Evolutionary conservation across 106 monocot species (phyloP).

Genomic region (Phalaenopsis aphrodite): DNA sequence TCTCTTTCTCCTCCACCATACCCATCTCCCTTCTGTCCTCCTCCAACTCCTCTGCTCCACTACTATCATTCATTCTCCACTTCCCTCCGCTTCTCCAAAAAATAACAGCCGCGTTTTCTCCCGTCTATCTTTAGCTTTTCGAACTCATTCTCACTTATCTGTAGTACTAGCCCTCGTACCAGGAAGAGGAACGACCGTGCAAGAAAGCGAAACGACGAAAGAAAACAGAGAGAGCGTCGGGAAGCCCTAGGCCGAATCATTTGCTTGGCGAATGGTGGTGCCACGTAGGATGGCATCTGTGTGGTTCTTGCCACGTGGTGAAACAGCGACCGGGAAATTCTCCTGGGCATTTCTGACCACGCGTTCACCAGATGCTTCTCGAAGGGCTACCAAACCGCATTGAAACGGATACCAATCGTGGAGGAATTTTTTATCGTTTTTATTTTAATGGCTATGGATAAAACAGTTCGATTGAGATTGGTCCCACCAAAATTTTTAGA

Average conservation of each 20-base stretch:
- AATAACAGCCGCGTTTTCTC: background rate
- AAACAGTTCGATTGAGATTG: no score
- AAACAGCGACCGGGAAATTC: conserved; percentile 13
- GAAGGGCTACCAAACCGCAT: conserved; percentile 13
- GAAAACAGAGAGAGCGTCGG: background rate
- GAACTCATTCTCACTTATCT: background rate
- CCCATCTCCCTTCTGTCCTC: conserved; percentile 11
- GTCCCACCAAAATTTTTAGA: no score
- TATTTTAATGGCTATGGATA: no score
- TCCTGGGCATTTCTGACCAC: conserved; percentile 30
- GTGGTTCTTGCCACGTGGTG: conserved; percentile 33
- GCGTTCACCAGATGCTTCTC: conserved; percentile 56
- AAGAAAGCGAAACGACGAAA: background rate
- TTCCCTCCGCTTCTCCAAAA: background rate
- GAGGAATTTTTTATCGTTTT: no score
- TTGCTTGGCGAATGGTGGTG: conserved; percentile 14
- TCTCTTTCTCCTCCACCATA: conserved; percentile 9
- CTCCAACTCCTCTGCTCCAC: conserved; percentile 30
- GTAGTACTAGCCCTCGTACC: background rate
- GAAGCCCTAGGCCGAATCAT: conserved; percentile 31
- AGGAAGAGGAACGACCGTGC: background rate
- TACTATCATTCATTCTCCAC: conserved; percentile 12
- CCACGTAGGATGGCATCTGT: conserved; percentile 52
- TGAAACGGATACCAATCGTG: no score
- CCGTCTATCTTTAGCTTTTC: conserved; percentile 1